Evolutionary conservation across 2,329 filamentous ascomycete species (phyloP).

Genomic region (Nectriaceae sp.): DNA sequence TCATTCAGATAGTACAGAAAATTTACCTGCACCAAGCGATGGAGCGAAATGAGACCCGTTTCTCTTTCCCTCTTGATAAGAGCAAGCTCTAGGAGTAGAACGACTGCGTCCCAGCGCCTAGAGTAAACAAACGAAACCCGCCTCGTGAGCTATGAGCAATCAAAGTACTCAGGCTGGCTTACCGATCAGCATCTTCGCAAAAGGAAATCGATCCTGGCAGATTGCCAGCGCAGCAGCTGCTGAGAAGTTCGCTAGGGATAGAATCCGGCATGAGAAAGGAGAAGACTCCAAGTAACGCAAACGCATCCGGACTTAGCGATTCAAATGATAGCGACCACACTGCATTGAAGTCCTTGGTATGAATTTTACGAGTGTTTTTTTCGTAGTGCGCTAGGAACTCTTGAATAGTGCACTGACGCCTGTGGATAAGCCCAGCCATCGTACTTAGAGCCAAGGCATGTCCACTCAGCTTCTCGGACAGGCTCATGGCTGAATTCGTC

Average conservation of each 20-base stretch:
- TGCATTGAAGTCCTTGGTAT: slow-evolving; percentile 1
- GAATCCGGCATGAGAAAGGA: slow-evolving; percentile 7
- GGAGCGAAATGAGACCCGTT: slow-evolving; percentile 3
- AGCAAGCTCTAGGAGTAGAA: not conserved
- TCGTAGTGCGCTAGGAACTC: slow-evolving; percentile 8
- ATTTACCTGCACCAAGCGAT: slow-evolving; percentile 2
- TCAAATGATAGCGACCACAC: slow-evolving; percentile 12
- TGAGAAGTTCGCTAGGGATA: slow-evolving; percentile 11
- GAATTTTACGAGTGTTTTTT: slow-evolving; percentile 1
- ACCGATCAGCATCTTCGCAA: slow-evolving; percentile 4
- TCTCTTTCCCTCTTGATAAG: slow-evolving; percentile 8
- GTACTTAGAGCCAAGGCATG: slow-evolving; percentile 9
- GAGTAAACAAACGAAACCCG: too few relatives aligned
- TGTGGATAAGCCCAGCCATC: slow-evolving; percentile 15
- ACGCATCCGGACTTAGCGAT: slow-evolving; percentile 4
- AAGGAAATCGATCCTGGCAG: slow-evolving; percentile 2
- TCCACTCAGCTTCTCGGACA: slow-evolving; percentile 8
- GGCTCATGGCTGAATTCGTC: not conserved
- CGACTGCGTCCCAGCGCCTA: too few relatives aligned
- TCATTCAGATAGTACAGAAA: slow-evolving; percentile 7
- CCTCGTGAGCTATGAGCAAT: too few relatives aligned
- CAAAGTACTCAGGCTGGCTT: too few relatives aligned
- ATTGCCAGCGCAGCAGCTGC: not conserved
- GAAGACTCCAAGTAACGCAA: slow-evolving; percentile 4
- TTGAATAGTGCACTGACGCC: slow-evolving; percentile 3